Base-by-base conservation (phyloP, 495 filamentous ascomycete species). In the Pseudomonodictys pantanalensis region DNA sequence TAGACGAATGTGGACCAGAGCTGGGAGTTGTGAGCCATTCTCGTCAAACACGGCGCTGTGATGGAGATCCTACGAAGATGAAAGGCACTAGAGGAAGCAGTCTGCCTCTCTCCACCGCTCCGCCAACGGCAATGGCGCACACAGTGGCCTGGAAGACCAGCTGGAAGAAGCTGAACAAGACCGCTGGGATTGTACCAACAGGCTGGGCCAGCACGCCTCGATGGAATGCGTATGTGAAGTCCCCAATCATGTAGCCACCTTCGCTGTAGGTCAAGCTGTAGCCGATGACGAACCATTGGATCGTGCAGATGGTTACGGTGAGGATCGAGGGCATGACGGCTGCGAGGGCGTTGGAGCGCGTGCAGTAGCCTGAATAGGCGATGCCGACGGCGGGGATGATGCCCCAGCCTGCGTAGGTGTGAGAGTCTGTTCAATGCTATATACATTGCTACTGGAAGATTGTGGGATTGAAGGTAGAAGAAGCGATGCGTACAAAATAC, bases 1-100 rank as follows among this genome's bases (percentile, higher is more conserved):
- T 79, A 79, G 29, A 79, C 71, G 63, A 79, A 73, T 12, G 74
- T 77, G 56, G 69, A 70, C 76, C 75, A 79, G 28, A 77, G 68
- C 73, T 76, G 52, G 8, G 18, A 6, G 1, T 26, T 60, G 8
- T 23, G 7, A 1, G 33, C 22, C 1, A 3, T 4, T 5, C 22
- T 6, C 5, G 20, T 28, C 12, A 18, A 65, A 12, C 42, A 20
- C 5, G 15, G 6, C 12, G 10, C 3, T 9, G 26, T 0, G 29
- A n/a, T 41, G 15, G 15, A 12, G n/a, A 44, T 70, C 68, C 20
- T 66, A 74, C 73, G 39, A 70, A 68, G 3, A 66, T 68, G 41
- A 68, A 70, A 1, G 60, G 60, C 7, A 70, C 50, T 6, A 67
- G 41, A 3, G 61, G 56, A 11, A 70, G 22, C 18, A 68, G 20